Evolutionary conservation across 768 basidiomycete species (phyloP), one percentile per base, ranked within the genome.

Genomic region (Boletus vinaceobasis): DNA sequence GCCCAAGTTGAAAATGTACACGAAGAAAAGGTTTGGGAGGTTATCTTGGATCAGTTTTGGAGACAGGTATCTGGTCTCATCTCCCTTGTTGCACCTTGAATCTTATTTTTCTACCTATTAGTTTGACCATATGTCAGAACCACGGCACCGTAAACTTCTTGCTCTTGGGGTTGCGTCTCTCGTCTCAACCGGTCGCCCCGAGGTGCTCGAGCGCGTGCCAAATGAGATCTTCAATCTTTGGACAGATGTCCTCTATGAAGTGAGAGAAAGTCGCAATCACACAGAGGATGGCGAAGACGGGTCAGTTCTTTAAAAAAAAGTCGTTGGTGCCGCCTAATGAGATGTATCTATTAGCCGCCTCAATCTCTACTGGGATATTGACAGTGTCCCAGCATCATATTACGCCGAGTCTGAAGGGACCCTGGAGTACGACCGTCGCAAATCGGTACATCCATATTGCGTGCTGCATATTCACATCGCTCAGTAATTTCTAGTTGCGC

Each of bases 41-140:
- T 74, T 3, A 67, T 95, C 26, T 69, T 95, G 48, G 84, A 90
- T 60, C 86, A 88, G 58, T 93, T 90, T 86, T 89, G 88, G 83
- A 82, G 82, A 38, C 87, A 87, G 68, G 91, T 88, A 68, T 57
- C 76, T 73, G n/a, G 32, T 27, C 40, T 19, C 7, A 9, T 50
- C n/a, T 44, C 43, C 33, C 48, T 33, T n/a, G n/a, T 29, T 42
- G 17, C 5, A 17, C 15, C 29, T 43, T 45, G 23, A 23, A 44
- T 37, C 43, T 56, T 11, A 51, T 48, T 48, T 53, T 17, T 57
- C 21, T 42, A 26, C 27, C 9, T 27, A 17, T 38, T 62, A 96
- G 93, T 92, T 94, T 67, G 93, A 96, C 69, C 88, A 86, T 65
- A 89, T 94, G 84, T 88, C 88, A 15, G 90, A 94, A 66, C 85